These are phyloP conservation scores for Boletus edulis DNA, from an alignment of 768 basidiomycete genomes.

Conservation along the genomic window DNA sequence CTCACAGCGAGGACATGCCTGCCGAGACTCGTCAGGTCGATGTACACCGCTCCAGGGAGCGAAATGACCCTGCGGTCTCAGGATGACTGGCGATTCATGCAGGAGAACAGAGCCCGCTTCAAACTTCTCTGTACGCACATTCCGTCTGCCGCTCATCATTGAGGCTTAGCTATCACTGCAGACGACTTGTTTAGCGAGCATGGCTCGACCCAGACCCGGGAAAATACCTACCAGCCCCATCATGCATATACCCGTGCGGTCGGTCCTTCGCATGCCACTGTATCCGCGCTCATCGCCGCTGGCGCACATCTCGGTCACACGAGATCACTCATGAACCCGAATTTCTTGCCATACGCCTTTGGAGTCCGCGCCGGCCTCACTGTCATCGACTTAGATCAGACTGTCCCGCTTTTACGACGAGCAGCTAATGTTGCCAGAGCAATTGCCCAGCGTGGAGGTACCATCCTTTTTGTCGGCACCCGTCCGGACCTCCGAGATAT, in stretches of 20 bases:
- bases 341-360: constrained; percentile 90
- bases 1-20: constrained; percentile 23
- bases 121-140: constrained; percentile 51
- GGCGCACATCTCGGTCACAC: constrained; percentile 95
- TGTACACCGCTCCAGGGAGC: constrained; percentile 30
- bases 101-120: constrained; percentile 53
- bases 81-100: constrained; percentile 66
- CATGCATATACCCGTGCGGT: constrained; percentile 64
- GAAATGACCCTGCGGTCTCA: constrained; percentile 40
- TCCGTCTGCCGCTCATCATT: constrained; percentile 4
- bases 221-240: constrained; percentile 71
- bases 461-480: constrained; percentile 88
- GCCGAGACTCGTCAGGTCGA: constrained; percentile 22
- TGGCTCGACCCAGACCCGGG: constrained; percentile 73
- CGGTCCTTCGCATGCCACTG: constrained; percentile 60
- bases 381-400: constrained; percentile 93
- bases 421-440: constrained; percentile 86
- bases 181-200: constrained; percentile 63
- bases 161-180: constrained; percentile 28
- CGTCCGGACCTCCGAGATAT: constrained; percentile 72
- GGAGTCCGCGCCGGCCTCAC: constrained; percentile 87
- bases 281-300: constrained; percentile 87
- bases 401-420: constrained; percentile 85
- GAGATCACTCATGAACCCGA: constrained; percentile 78
- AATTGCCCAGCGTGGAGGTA: constrained; percentile 76